Percentiles rank a stretch among this genome's conserved stretches.
phyloP scores from a whole-genome alignment of 345 rosid species.

The Pistacia vera region DNA sequence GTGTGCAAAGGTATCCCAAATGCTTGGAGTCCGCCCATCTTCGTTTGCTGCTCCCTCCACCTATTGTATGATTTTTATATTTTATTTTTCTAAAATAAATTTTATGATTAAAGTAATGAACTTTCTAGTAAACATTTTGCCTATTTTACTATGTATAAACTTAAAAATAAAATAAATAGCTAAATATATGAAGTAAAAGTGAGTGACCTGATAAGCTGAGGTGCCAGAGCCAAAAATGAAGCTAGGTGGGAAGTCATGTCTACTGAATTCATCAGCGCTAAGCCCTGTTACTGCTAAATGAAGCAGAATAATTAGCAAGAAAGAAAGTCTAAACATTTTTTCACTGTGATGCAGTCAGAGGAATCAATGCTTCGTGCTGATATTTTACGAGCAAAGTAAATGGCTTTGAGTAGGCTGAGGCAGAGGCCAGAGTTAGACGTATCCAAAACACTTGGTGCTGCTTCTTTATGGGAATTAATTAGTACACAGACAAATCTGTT shows the following conservation, averaged over 20 bases:
- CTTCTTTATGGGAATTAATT: neutral
- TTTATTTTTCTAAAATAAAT: neutral
- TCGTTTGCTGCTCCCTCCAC: constrained; percentile 50
- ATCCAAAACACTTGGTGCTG: neutral
- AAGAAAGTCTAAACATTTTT: constrained; percentile 8
- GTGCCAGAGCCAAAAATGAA: constrained; percentile 29
- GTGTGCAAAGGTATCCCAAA: constrained; percentile 43
- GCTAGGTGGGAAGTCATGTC: constrained; percentile 27
- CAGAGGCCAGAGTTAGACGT: neutral
- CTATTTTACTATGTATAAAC: neutral
- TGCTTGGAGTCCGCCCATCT: constrained; percentile 53
- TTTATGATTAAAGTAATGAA: neutral
- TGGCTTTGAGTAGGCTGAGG: neutral
- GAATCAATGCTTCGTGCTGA: neutral
- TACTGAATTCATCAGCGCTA: constrained; percentile 4
- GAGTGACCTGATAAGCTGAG: constrained; percentile 29
- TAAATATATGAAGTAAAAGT: neutral
- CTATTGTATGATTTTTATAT: constrained; percentile 3
- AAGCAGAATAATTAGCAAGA: constrained; percentile 18
- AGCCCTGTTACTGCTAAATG: constrained; percentile 3
- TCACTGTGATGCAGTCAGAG: neutral
- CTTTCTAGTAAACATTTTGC: neutral
- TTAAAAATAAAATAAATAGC: neutral
- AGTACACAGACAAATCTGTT: neutral
- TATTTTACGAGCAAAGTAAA: neutral